phyloP scores from a whole-genome alignment of 75 land plant species.

The Larix kaempferi region DNA sequence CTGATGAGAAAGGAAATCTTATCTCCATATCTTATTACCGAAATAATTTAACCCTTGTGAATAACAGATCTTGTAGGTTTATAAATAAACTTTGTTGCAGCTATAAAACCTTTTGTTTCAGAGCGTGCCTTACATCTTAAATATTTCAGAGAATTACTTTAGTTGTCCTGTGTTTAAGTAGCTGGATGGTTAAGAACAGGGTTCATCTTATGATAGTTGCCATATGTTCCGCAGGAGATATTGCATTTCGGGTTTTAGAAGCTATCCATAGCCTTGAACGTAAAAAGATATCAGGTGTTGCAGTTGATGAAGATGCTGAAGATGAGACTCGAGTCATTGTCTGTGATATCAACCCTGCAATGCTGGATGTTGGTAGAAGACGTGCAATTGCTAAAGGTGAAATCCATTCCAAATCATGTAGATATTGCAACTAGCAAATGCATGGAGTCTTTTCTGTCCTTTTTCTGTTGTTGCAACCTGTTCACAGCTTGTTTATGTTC shows the following conservation, averaged over 20 bases:
- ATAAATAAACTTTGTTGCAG: too few species aligned
- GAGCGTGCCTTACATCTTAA: too few species aligned
- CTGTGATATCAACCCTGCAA: constrained; percentile 94
- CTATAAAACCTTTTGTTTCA: too few species aligned
- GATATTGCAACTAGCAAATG: neutral
- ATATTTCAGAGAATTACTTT: too few species aligned
- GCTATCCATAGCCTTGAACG: constrained; percentile 48
- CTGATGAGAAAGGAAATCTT: too few species aligned
- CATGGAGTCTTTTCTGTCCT: constrained; percentile 9
- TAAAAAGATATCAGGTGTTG: constrained; percentile 23
- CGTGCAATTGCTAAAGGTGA: constrained; percentile 78
- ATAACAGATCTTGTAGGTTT: too few species aligned
- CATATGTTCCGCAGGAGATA: constrained; percentile 57
- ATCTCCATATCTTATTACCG: too few species aligned
- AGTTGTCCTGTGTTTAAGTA: too few species aligned
- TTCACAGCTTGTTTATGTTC: neutral
- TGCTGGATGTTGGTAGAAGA: constrained; percentile 87
- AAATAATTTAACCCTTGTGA: too few species aligned
- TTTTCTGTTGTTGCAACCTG: neutral
- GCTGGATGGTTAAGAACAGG: too few species aligned
- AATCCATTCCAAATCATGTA: constrained; percentile 9
- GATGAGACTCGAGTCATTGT: constrained; percentile 75
- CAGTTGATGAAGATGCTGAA: constrained; percentile 41
- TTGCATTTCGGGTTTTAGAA: constrained; percentile 88
- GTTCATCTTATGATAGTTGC: too few species aligned